These are phyloP conservation scores for Gardenia jasminoides DNA, from an alignment of 257 asterid genomes.

Conservation along the genomic window DNA sequence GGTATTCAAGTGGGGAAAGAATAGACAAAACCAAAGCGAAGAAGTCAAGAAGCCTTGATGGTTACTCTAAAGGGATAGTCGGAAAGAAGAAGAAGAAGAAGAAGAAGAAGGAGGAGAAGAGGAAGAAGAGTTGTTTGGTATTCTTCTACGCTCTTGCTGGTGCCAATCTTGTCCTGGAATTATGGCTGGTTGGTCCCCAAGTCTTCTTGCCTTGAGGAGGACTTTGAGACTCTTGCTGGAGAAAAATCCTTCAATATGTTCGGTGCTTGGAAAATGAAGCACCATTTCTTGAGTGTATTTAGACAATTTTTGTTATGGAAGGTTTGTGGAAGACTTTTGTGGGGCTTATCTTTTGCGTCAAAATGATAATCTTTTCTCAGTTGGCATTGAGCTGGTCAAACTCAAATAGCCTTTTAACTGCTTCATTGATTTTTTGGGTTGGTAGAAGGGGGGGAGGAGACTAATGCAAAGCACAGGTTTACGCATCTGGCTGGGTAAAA, in stretches of 20 bases:
- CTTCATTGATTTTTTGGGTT: background rate
- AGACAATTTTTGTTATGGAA: constrained; percentile 1
- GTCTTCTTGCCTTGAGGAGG: constrained; percentile 13
- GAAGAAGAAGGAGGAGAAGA: background rate
- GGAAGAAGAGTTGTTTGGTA: constrained; percentile 10
- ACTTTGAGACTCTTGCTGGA: background rate
- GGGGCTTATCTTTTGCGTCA: constrained; percentile 3
- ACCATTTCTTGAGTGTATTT: constrained; percentile 1
- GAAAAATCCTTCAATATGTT: background rate
- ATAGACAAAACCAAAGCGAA: background rate
- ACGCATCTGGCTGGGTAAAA: constrained; percentile 12
- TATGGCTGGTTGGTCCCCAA: background rate
- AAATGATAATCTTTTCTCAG: constrained; percentile 5
- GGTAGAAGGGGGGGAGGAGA: background rate
- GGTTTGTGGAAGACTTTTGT: background rate
- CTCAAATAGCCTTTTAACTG: background rate
- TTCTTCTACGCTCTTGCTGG: constrained; percentile 4
- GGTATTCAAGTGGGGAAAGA: background rate
- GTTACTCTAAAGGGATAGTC: constrained; percentile 38
- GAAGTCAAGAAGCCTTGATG: constrained; percentile 34
- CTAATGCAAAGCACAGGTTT: background rate
- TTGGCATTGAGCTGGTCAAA: constrained; percentile 14
- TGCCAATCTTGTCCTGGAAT: background rate
- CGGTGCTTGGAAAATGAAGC: constrained; percentile 10
- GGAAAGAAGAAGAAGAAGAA: background rate